These are phyloP conservation scores for Crithidia fasciculata DNA, from an alignment of 208 protist species.

Conservation along the genomic window DNA sequence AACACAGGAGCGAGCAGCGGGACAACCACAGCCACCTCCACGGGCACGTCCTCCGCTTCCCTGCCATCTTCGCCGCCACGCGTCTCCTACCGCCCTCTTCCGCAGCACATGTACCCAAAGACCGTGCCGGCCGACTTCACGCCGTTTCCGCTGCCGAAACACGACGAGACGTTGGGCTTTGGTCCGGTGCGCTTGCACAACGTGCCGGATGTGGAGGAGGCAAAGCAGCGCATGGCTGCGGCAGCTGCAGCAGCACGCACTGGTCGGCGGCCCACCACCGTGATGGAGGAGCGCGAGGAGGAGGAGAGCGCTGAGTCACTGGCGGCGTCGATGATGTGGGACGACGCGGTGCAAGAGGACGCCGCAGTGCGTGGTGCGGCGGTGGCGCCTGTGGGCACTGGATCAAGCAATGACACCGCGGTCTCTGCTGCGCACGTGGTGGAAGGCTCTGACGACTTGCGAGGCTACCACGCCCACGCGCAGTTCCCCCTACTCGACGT, in stretches of 20 bases:
- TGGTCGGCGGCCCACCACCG: background rate
- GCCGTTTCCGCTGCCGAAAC: conserved; percentile 85
- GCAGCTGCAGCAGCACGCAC: background rate
- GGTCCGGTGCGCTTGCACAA: conserved; percentile 78
- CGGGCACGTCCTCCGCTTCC: background rate
- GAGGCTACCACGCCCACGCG: conserved; percentile 58
- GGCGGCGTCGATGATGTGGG: conserved; percentile 2
- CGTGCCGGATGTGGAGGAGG: conserved; percentile 78
- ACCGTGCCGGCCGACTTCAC: conserved; percentile 62
- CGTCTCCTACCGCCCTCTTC: conserved; percentile 38
- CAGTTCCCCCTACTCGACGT: conserved; percentile 79
- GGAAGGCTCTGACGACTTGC: conserved; percentile 10
- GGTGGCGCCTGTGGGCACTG: too few species aligned
- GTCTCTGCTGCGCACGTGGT: background rate
- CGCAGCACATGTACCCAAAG: conserved; percentile 80
- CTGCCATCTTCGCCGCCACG: background rate
- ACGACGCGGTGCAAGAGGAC: background rate
- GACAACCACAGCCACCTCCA: background rate
- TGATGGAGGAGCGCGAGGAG: conserved; percentile 2
- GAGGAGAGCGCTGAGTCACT: background rate
- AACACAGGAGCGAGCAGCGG: too few species aligned
- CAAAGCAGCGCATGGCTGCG: conserved; percentile 39
- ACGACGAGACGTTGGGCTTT: conserved; percentile 79
- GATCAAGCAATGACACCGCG: background rate
- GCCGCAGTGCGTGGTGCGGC: too few species aligned